Base-by-base conservation (phyloP, 2,329 filamentous ascomycete genomes). In the Xylogone sp. region DNA sequence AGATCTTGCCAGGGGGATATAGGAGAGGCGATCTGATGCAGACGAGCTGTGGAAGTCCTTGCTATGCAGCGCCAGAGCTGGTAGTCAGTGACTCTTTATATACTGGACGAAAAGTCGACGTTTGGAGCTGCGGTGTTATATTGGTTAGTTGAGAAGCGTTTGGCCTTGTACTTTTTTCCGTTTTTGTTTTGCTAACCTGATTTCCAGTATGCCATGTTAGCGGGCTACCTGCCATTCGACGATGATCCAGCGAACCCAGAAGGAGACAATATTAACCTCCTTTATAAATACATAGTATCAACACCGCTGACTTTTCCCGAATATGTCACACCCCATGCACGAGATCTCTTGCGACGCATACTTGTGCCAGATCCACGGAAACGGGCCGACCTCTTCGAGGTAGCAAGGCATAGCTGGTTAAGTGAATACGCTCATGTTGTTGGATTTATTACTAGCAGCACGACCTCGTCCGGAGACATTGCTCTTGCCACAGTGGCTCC, bases 61-160 rank as follows among this genome's bases (percentile, higher is more conserved):
- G 94, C 67, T 99, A 99, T 70, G 94, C 94, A 46, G 94, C 94
- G 13, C 94, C 94, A 3, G 94, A 99, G 73, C 78, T 99, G 49
- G 94, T 99, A 13, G 94, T 99, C 55, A 97, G 91, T 68, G 94
- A 99, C 70, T 96, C 92, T 16, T 75, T 99, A 7, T 99, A 99
- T 71, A 99, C 94, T 2, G 94, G 94, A 45, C 85, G 93, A 48
- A 99, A 99, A 71, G 94, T 99, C 21, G 94, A 99, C 67, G 94
- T 99, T 31, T 99, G 94, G 94, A 97, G 94, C 70, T 99, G 94
- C 68, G 94, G 94, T 72, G 94, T 99, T 39, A 99, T 99, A 65
- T 70, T 99, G 79, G 93, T 97, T 79, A 72, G 90, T 77, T 24
- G 27, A 6, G 24, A 27, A 31, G n/a, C 56, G n/a, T n/a, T n/a